phyloP scores from a whole-genome alignment of 2,329 filamentous ascomycete species.

The Alternaria burnsii region DNA sequence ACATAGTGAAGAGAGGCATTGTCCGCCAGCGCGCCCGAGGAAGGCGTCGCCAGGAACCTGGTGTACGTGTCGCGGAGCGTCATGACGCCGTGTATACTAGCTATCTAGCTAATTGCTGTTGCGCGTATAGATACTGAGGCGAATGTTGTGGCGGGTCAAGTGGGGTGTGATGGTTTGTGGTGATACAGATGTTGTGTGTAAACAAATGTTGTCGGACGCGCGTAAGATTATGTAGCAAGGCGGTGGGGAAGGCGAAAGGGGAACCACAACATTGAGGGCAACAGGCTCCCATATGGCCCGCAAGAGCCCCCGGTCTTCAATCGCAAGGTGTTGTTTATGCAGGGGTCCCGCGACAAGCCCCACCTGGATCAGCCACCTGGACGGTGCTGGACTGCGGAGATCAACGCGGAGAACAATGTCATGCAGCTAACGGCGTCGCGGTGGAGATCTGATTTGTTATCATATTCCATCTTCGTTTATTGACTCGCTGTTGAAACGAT shows the following conservation, averaged over 20 bases:
- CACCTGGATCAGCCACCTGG: conserved; percentile 16
- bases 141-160: not conserved
- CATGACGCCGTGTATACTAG: conserved; percentile 26
- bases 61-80: conserved; percentile 54
- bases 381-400: conserved; percentile 20
- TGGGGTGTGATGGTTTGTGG: conserved; percentile 18
- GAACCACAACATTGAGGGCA: conserved; percentile 11
- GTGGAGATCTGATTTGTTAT: conserved; percentile 5
- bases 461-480: not conserved
- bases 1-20: conserved; percentile 75
- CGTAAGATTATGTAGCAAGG: conserved; percentile 10
- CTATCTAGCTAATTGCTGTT: conserved; percentile 20
- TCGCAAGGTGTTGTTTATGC: conserved; percentile 19
- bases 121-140: conserved; percentile 20
- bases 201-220: conserved; percentile 20
- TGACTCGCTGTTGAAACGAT: not conserved
- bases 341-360: conserved; percentile 17
- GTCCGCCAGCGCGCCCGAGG: conserved; percentile 53
- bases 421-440: conserved; percentile 13
- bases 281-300: conserved; percentile 14
- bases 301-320: conserved; percentile 12
- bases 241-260: conserved; percentile 24
- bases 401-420: conserved; percentile 15
- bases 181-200: conserved; percentile 16
- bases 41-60: conserved; percentile 56